phyloP scores from a whole-genome alignment of 208 protist species.

The Novymonas esmeraldas region DNA sequence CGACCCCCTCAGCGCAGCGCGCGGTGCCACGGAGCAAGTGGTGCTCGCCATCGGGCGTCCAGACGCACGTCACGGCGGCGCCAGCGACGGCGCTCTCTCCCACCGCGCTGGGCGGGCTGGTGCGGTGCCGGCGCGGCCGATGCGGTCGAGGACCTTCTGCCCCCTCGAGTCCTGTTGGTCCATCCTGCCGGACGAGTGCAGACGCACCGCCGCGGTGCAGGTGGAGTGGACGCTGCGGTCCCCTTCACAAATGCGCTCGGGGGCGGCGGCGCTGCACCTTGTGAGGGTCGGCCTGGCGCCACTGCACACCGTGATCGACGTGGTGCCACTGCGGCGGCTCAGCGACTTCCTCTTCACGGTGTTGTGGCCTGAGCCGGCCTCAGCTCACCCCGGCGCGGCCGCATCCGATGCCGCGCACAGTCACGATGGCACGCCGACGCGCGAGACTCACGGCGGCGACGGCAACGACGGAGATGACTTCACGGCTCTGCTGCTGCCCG shows the following conservation, averaged over 20 bases:
- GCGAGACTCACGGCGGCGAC: background rate
- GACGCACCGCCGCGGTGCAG: constrained; percentile 12
- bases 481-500: constrained; percentile 14
- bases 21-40: constrained; percentile 9
- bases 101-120: no score
- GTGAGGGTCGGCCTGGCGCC: constrained; percentile 8
- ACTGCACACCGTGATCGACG: constrained; percentile 18
- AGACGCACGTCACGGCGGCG: background rate
- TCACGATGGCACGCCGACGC: no score
- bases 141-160: constrained; percentile 1
- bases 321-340: constrained; percentile 26
- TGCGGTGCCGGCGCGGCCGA: background rate
- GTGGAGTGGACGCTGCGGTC: constrained; percentile 23
- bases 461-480: constrained; percentile 7
- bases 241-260: constrained; percentile 13
- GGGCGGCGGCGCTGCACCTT: constrained; percentile 14
- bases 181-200: constrained; percentile 28
- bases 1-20: background rate
- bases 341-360: constrained; percentile 28
- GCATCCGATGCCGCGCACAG: no score
- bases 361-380: constrained; percentile 13
- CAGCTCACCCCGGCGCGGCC: background rate
- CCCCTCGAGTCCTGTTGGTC: constrained; percentile 36
- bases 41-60: constrained; percentile 12
- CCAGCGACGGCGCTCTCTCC: background rate